phyloP scores from a whole-genome alignment of 176 grass and related monocot genomes.

The Triticum monococcum region DNA sequence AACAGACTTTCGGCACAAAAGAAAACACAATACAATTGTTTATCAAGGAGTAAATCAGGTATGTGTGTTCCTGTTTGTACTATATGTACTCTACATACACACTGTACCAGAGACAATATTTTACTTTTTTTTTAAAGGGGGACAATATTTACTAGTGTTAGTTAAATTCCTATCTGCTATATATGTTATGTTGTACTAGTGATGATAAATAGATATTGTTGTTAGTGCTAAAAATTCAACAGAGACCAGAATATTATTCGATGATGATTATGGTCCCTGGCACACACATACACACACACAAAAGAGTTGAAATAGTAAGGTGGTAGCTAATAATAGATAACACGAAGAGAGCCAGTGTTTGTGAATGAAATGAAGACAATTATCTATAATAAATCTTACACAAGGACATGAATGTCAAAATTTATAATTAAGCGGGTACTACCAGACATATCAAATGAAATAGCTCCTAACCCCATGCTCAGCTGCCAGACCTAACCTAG shows the following conservation, averaged over 20 bases:
- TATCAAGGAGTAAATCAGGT: not conserved
- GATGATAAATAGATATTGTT: not conserved
- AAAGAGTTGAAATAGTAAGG: not conserved
- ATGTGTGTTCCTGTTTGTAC: not conserved
- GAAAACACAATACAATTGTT: not conserved
- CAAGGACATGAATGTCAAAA: not conserved
- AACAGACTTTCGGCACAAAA: not conserved
- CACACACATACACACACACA: not conserved
- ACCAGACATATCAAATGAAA: not conserved
- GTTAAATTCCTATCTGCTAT: not conserved
- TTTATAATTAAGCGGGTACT: not conserved
- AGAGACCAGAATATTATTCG: not conserved
- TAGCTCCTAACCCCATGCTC: not conserved
- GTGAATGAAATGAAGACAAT: conserved; percentile 4
- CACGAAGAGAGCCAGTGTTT: not conserved
- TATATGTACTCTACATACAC: not conserved
- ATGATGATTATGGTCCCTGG: not conserved
- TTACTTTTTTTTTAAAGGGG: not conserved
- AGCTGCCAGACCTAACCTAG: not conserved
- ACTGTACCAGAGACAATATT: not conserved
- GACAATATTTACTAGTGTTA: not conserved
- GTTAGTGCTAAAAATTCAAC: conserved; percentile 3
- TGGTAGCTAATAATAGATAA: not conserved
- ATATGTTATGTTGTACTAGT: conserved; percentile 10
- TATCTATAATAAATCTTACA: not conserved